Conservation (phyloP, 306 rosid species). For the Potentilla sterilis region DNA sequence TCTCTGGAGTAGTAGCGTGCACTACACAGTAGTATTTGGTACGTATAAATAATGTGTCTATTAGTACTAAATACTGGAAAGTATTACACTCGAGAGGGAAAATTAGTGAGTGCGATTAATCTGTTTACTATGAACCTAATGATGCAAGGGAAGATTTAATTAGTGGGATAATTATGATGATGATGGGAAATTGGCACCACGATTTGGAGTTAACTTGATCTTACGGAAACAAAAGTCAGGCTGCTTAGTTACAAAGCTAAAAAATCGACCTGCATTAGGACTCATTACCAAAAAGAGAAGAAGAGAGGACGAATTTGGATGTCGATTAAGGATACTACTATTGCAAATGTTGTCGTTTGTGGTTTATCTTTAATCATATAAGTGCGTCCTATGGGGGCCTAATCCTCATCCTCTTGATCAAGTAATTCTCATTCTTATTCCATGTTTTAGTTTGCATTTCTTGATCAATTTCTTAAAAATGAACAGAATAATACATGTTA, state of each 20-base stretch:
- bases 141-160: not conserved
- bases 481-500: not conserved
- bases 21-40: not conserved
- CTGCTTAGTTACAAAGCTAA: constrained; percentile 24
- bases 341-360: not conserved
- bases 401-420: not conserved
- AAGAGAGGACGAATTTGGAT: constrained; percentile 1
- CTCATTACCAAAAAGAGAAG: not conserved
- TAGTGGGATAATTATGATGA: not conserved
- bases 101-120: not conserved
- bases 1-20: not conserved
- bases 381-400: not conserved
- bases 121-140: not conserved
- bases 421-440: not conserved
- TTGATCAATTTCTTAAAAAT: not conserved
- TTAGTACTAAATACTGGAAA: too few relatives aligned
- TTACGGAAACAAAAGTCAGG: constrained; percentile 1
- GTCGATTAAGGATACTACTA: not conserved
- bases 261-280: not conserved
- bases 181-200: constrained; percentile 26
- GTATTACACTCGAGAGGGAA: too few relatives aligned
- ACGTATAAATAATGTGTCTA: too few relatives aligned
- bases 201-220: constrained; percentile 23
- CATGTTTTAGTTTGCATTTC: not conserved
- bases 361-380: not conserved